A percentile compares a stretch with the other conserved stretches of the same genome.
Conservation (phyloP, 257 asterid species). For the Jacaranda copaia region DNA sequence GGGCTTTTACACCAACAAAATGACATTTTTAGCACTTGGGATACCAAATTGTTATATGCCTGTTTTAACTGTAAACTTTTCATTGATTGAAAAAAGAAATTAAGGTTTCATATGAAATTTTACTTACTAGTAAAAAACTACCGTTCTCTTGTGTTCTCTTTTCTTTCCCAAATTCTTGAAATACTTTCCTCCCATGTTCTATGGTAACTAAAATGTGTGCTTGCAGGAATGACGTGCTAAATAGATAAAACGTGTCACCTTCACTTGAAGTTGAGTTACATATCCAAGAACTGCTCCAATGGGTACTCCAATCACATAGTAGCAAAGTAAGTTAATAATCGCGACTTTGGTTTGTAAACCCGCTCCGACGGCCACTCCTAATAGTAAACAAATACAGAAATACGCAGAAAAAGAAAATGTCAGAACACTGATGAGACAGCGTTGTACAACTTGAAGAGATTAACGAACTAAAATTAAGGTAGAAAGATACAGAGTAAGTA, state of each 20-base stretch:
- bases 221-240: background rate
- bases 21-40: too few species aligned
- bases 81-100: too few species aligned
- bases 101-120: too few species aligned
- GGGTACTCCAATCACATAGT: slow-evolving; percentile 54
- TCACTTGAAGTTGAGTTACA: slow-evolving; percentile 42
- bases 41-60: too few species aligned
- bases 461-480: background rate
- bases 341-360: slow-evolving; percentile 64
- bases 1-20: too few species aligned
- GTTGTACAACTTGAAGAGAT: background rate
- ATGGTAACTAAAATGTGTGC: background rate
- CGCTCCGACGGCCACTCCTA: slow-evolving; percentile 71
- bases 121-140: too few species aligned
- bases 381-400: background rate
- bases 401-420: too few species aligned
- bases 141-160: too few species aligned
- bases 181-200: too few species aligned
- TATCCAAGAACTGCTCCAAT: slow-evolving; percentile 57
- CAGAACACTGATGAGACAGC: too few species aligned
- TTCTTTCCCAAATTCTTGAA: too few species aligned
- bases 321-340: slow-evolving; percentile 46
- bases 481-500: background rate
- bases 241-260: slow-evolving; percentile 20
- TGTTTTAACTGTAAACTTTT: too few species aligned